phyloP scores from a whole-genome alignment of 192 early-diverging fungal species.

The Phlyctochytrium arcticum region DNA sequence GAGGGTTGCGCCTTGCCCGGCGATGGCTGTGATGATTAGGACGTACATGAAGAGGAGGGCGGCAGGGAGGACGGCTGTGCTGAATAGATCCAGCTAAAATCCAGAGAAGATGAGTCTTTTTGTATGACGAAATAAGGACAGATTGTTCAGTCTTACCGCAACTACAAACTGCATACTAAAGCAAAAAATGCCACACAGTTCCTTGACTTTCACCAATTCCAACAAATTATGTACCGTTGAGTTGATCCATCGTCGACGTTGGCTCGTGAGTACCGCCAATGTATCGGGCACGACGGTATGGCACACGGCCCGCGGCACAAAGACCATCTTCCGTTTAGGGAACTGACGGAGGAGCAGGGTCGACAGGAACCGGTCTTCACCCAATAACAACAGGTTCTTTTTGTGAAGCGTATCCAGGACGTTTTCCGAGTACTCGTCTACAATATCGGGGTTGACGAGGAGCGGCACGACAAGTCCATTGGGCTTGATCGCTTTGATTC shows the following conservation, averaged over 20 bases:
- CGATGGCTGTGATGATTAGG: conserved; percentile 31
- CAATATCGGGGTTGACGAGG: conserved; percentile 67
- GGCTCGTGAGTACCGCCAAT: conserved; percentile 81
- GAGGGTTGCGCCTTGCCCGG: conserved; percentile 46
- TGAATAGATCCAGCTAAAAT: conserved; percentile 68
- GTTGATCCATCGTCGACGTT: conserved; percentile 96
- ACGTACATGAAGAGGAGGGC: conserved; percentile 62
- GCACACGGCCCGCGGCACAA: conserved; percentile 91
- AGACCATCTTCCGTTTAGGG: conserved; percentile 94
- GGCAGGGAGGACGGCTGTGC: conserved; percentile 86
- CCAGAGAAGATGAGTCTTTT: neutral
- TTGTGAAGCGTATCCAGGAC: conserved; percentile 75
- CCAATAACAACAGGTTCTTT: conserved; percentile 89
- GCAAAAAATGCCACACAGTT: conserved; percentile 95
- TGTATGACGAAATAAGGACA: neutral
- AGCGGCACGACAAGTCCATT: conserved; percentile 14
- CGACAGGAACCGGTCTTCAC: conserved; percentile 93
- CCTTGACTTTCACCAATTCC: conserved; percentile 84
- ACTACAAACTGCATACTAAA: conserved; percentile 91
- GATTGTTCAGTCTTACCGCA: conserved; percentile 29
- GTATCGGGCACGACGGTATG: conserved; percentile 86
- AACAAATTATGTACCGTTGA: conserved; percentile 94
- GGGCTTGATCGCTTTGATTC: conserved; percentile 65
- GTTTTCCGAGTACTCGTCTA: conserved; percentile 54
- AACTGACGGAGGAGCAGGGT: conserved; percentile 93